Conservation (phyloP, 106 monocot genomes). For the Amphibolis antarctica region DNA sequence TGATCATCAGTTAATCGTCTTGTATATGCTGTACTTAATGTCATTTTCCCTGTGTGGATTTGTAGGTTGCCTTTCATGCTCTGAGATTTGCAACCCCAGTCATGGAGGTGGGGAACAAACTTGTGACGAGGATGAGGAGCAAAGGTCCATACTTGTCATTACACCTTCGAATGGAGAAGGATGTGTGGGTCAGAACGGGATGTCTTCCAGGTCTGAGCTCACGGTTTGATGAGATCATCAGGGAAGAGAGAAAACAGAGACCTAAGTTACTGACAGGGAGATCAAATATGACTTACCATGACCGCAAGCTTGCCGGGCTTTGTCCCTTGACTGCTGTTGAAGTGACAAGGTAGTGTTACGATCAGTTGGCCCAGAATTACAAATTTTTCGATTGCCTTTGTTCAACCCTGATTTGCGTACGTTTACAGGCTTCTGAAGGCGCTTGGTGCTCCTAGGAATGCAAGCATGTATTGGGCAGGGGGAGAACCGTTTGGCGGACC, state of each 20-base stretch:
- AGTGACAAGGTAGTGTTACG: conserved; percentile 30
- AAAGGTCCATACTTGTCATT: conserved; percentile 78
- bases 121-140: conserved; percentile 65
- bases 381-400: too few relatives aligned
- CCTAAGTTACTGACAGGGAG: conserved; percentile 77
- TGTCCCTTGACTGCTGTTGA: conserved; percentile 74
- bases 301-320: conserved; percentile 76
- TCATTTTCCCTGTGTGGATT: too few relatives aligned
- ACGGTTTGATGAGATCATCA: conserved; percentile 38
- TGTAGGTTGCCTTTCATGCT: conserved; percentile 76
- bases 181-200: conserved; percentile 87
- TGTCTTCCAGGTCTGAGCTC: conserved; percentile 65
- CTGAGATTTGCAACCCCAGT: conserved; percentile 60
- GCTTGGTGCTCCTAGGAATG: conserved; percentile 49
- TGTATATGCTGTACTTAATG: too few relatives aligned
- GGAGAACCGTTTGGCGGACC: conserved; percentile 76
- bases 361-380: too few relatives aligned
- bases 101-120: conserved; percentile 42
- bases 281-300: conserved; percentile 74
- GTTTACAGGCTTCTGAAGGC: conserved; percentile 55
- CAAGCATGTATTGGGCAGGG: conserved; percentile 85
- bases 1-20: too few relatives aligned
- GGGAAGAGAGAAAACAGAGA: conserved; percentile 44
- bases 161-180: conserved; percentile 82
- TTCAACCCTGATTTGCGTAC: too few relatives aligned